Evolutionary conservation across 1,284 basidiomycete genomes (phyloP).

Genomic region (Moesziomyces aphidis): DNA sequence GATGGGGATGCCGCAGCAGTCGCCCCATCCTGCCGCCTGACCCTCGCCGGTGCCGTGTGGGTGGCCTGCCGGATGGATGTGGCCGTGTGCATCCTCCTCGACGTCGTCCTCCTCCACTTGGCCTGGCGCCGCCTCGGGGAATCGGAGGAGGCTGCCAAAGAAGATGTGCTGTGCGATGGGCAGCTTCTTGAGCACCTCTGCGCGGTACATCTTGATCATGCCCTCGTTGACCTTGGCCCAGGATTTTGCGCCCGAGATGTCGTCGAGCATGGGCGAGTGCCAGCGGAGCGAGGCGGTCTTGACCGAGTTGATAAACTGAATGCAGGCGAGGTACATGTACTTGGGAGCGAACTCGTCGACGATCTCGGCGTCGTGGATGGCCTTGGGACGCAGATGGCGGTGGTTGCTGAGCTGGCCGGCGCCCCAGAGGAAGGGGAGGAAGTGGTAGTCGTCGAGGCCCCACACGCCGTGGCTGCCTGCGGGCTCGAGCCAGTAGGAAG

Average conservation of each 20-base stretch:
- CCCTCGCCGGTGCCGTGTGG: constrained; percentile 70
- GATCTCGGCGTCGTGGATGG: constrained; percentile 90
- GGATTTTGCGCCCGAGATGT: constrained; percentile 95
- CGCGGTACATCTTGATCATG: constrained; percentile 98
- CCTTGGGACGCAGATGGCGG: constrained; percentile 88
- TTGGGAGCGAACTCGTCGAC: constrained; percentile 91
- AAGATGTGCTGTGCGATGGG: constrained; percentile 97
- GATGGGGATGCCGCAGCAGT: constrained; percentile 73
- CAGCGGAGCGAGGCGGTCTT: constrained; percentile 95
- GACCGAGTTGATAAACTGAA: constrained; percentile 92
- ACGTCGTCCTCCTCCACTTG: constrained; percentile 70
- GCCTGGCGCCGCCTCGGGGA: constrained; percentile 71
- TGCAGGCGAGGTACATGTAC: constrained; percentile 98
- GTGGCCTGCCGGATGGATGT: constrained; percentile 70
- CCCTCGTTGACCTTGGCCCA: constrained; percentile 98
- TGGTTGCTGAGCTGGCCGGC: constrained; percentile 85
- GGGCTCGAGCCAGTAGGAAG: constrained; percentile 96
- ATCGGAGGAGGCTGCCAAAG: constrained; percentile 86
- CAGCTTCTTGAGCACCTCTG: constrained; percentile 93
- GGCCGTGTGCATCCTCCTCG: constrained; percentile 73
- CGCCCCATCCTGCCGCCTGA: constrained; percentile 77
- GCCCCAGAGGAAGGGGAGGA: constrained; percentile 92
- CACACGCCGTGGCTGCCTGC: constrained; percentile 98
- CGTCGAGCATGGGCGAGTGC: constrained; percentile 99
- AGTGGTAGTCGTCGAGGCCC: constrained; percentile 98